A percentile compares a stretch with the other conserved stretches of the same genome.
These are phyloP conservation scores for Quercus lobata DNA, from an alignment of 331 rosid genomes.

Conservation along the genomic window DNA sequence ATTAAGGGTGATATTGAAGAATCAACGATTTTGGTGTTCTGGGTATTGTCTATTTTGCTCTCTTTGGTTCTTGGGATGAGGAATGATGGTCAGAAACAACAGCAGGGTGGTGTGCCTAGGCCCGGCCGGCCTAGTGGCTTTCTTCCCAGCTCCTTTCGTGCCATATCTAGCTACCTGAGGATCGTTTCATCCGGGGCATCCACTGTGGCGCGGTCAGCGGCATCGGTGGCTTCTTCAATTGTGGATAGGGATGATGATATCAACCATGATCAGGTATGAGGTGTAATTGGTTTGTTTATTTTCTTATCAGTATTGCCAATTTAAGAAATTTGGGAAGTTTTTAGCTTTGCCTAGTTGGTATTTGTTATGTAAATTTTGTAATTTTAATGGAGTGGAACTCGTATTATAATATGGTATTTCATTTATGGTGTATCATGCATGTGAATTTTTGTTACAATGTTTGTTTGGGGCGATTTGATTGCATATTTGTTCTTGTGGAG, in stretches of 20 bases:
- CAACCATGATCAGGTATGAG: slow-evolving; percentile 72
- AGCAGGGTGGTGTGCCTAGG: slow-evolving; percentile 54
- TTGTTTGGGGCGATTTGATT: background rate
- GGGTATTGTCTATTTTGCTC: slow-evolving; percentile 37
- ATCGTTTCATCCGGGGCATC: slow-evolving; percentile 95
- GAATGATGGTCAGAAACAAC: slow-evolving; percentile 78
- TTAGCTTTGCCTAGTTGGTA: background rate
- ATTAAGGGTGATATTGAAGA: slow-evolving; percentile 53
- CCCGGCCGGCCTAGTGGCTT: slow-evolving; percentile 58
- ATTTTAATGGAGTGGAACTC: background rate
- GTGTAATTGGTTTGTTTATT: background rate
- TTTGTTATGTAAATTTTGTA: background rate
- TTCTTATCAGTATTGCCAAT: background rate
- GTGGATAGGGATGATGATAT: slow-evolving; percentile 78
- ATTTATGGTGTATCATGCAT: slow-evolving; percentile 11
- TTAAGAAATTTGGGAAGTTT: background rate
- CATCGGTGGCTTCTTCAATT: slow-evolving; percentile 85
- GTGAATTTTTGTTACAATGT: background rate
- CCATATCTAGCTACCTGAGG: slow-evolving; percentile 79
- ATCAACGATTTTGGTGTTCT: slow-evolving; percentile 39
- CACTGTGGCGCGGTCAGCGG: slow-evolving; percentile 90
- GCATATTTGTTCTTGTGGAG: slow-evolving; percentile 2
- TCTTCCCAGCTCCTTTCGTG: slow-evolving; percentile 77
- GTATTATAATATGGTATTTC: background rate
- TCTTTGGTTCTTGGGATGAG: slow-evolving; percentile 78